Base-by-base conservation (phyloP, 495 filamentous ascomycete species). In the Symbiotaphrina buchneri region DNA sequence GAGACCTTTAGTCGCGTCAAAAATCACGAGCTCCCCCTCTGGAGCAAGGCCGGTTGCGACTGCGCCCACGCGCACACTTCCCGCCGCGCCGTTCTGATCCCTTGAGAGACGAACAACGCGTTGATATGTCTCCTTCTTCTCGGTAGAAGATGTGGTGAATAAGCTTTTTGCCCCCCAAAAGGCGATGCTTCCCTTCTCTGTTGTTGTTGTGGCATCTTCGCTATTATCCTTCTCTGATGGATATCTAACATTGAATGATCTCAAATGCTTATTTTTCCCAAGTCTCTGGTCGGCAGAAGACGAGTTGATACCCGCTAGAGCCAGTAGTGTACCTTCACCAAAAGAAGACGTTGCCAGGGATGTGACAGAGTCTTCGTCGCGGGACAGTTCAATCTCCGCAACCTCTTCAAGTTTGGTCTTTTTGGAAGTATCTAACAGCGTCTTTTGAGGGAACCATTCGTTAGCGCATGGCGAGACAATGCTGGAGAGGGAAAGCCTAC, bases 291-390 rank as follows among this genome's bases (percentile, higher is more conserved):
- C 67, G 1, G 51, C 58, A 18, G 66, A 56, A 28, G 74, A 74
- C 32, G 81, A 90, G 49, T 94, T 94, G 49, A 93, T 75, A 26
- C 87, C 85, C 6, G 79, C 72, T 32, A 76, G 67, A n/a, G 74
- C 57, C 33, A 24, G 21, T 16, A 23, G 4, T n/a, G n/a, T n/a
- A n/a, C n/a, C n/a, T n/a, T n/a, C n/a, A n/a, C n/a, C n/a, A n/a
- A n/a, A n/a, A 7, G 32, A 18, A 15, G 22, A 18, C 18, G 63
- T 63, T 16, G 68, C 81, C 27, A 95, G 58, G 23, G 74, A 77
- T 35, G 74, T 84, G 40, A 91, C 81, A 26, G 75, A 90, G 56
- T 97, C 87, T 53, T 94, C 87, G 43, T 92, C 69, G 42, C 67
- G 63, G 41, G 74, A 80, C 33, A 94, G 65, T 20, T 80, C 74